Percentiles rank a stretch among this genome's conserved stretches.
These are phyloP conservation scores for Ophiostoma montium DNA, from an alignment of 2,329 filamentous ascomycete genomes.

Conservation along the genomic window DNA sequence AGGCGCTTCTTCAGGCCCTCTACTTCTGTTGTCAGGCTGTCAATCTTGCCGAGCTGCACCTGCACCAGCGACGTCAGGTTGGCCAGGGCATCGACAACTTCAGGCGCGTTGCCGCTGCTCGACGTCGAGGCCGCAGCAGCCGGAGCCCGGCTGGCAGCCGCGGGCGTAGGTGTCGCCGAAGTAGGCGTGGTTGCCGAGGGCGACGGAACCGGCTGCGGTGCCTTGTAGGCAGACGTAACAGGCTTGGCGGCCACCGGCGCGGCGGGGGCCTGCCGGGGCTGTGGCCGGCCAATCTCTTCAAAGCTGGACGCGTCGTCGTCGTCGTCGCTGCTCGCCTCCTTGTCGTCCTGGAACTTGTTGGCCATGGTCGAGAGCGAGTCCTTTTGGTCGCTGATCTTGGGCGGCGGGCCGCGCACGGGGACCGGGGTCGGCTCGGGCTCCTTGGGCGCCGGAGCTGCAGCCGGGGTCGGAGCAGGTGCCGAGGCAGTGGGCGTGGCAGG, in stretches of 20 bases:
- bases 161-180: conserved; percentile 18
- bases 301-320: conserved; percentile 66
- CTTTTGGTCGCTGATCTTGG: conserved; percentile 72
- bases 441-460: conserved; percentile 28
- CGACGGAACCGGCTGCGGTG: conserved; percentile 16
- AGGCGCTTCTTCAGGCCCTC: conserved; percentile 70
- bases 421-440: conserved; percentile 27
- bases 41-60: conserved; percentile 63
- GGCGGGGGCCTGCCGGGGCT: conserved; percentile 35
- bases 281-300: conserved; percentile 68
- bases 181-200: conserved; percentile 10
- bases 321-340: conserved; percentile 42
- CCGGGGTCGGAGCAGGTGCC: conserved; percentile 28
- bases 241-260: conserved; percentile 20
- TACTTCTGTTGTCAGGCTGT: conserved; percentile 54
- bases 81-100: conserved; percentile 33
- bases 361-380: conserved; percentile 75
- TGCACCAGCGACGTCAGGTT: conserved; percentile 65
- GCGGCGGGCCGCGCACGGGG: conserved; percentile 36
- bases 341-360: conserved; percentile 68
- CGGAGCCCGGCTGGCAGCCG: conserved; percentile 14
- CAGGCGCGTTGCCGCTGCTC: neutral
- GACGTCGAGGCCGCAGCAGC: conserved; percentile 38
- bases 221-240: conserved; percentile 28
- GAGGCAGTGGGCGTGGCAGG: conserved; percentile 27